Evolutionary conservation across 2,329 filamentous ascomycete genomes (phyloP), one percentile per base, ranked within the genome.

Genomic region (Thermoascus crustaceus): DNA sequence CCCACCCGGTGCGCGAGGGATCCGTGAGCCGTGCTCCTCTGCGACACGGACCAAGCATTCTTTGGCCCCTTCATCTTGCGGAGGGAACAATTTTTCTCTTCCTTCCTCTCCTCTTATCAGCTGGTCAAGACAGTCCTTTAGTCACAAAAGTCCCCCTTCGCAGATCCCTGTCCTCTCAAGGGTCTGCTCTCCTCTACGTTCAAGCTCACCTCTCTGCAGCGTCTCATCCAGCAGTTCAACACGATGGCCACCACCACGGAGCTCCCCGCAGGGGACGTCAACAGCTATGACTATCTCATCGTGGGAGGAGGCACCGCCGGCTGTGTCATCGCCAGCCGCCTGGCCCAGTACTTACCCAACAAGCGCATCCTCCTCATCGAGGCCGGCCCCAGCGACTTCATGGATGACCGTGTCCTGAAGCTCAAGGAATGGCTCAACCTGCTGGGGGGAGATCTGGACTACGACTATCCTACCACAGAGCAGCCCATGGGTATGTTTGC

Each of bases 381-480:
- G 69, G 87, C 80, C 46, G 87, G 87, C 30, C 87, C 87, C 37
- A 89, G 83, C 57, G 87, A 94, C 62, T 91, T 80, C 64, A 83
- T 83, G 69, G 83, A 94, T 61, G 82, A 91, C 61, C 78, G 85
- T 38, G 87, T 94, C 30, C 73, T 94, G 33, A 79, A 89, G 50
- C 73, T 94, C 48, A 86, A 86, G 55, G 80, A 93, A 63, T 94
- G 87, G 87, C 71, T 94, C 45, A 78, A 73, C 45, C 71, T 94
- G 33, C 76, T 94, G 18, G 87, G 87, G 45, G 85, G 85, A 54
- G 79, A 94, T 55, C 75, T 94, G 42, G 87, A 94, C 66, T 94
- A 89, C 63, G 86, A 94, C 64, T 94, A 94, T 64, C 76, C 76
- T 53, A 94, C 86, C 21, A 85, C 80, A 31, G 85, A 93, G 65